Percentiles rank a stretch among this genome's conserved stretches.
phyloP scores from a whole-genome alignment of 2,329 filamentous ascomycete species.

The Raffaelea deltoideospora region DNA sequence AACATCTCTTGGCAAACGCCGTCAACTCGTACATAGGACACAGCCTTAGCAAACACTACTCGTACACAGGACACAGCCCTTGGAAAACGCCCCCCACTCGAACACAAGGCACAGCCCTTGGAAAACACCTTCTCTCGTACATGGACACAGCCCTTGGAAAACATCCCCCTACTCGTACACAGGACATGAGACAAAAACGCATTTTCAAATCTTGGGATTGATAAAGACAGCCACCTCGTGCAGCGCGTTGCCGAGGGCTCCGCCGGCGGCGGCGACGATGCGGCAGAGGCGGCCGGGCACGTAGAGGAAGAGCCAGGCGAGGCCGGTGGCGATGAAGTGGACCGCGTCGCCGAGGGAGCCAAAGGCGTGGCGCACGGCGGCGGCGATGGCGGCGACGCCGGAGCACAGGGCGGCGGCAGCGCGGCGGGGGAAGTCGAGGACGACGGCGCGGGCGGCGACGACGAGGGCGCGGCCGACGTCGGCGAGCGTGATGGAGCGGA shows the following conservation, averaged over 20 bases:
- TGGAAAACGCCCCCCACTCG: too few relatives aligned
- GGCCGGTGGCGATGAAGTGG: slow-evolving; percentile 1
- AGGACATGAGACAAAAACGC: too few relatives aligned
- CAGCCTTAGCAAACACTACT: too few relatives aligned
- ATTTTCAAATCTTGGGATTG: slow-evolving; percentile 3
- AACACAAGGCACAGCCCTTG: too few relatives aligned
- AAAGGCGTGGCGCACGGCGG: slow-evolving; percentile 16
- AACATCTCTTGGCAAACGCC: too few relatives aligned
- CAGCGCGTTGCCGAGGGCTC: not conserved
- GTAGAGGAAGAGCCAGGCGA: not conserved
- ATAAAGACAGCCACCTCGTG: slow-evolving; percentile 3
- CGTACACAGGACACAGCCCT: too few relatives aligned
- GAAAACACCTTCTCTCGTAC: too few relatives aligned
- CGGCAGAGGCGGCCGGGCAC: slow-evolving; percentile 3
- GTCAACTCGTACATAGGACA: too few relatives aligned
- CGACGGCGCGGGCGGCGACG: slow-evolving; percentile 12
- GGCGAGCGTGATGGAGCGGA: slow-evolving; percentile 20
- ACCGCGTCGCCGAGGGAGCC: slow-evolving; percentile 16
- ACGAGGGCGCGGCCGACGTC: slow-evolving; percentile 23
- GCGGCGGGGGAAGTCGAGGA: slow-evolving; percentile 13
- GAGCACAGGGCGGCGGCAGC: slow-evolving; percentile 11
- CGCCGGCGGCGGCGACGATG: slow-evolving; percentile 1
- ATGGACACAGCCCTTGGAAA: too few relatives aligned
- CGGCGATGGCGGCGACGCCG: slow-evolving; percentile 11
- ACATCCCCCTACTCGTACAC: not conserved